Conservation (phyloP, 2,329 filamentous ascomycete species). For the Ophiostoma sp. region DNA sequence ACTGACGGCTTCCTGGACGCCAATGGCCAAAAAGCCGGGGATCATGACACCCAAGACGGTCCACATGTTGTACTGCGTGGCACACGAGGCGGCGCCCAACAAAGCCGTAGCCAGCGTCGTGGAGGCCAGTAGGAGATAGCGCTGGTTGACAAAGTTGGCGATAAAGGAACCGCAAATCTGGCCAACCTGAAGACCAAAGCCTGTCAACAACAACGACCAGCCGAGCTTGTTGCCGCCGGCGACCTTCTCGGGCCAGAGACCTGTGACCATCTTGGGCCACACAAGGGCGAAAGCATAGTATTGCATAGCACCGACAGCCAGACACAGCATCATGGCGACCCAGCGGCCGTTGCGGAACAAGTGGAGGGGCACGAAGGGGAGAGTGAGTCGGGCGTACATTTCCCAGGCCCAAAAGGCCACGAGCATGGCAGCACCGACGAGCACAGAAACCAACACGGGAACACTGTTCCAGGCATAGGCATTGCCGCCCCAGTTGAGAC, state of each 20-base stretch:
- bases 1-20: not conserved
- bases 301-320: not conserved
- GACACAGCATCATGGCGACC: slow-evolving; percentile 7
- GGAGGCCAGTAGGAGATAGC: not conserved
- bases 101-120: not conserved
- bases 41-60: not conserved
- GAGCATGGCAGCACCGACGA: not conserved
- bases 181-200: not conserved
- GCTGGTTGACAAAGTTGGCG: not conserved
- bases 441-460: not conserved
- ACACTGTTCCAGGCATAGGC: not conserved
- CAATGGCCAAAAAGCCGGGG: not conserved
- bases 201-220: not conserved
- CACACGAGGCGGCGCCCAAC: not conserved
- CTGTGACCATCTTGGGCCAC: not conserved
- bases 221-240: not conserved
- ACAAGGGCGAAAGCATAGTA: not conserved
- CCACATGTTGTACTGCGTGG: not conserved
- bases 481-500: not conserved
- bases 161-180: not conserved
- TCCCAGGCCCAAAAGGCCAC: not conserved
- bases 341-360: not conserved
- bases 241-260: not conserved
- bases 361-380: not conserved
- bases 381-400: not conserved